Conservation (phyloP, 2,329 filamentous ascomycete genomes). For the Microdochium paspali region DNA sequence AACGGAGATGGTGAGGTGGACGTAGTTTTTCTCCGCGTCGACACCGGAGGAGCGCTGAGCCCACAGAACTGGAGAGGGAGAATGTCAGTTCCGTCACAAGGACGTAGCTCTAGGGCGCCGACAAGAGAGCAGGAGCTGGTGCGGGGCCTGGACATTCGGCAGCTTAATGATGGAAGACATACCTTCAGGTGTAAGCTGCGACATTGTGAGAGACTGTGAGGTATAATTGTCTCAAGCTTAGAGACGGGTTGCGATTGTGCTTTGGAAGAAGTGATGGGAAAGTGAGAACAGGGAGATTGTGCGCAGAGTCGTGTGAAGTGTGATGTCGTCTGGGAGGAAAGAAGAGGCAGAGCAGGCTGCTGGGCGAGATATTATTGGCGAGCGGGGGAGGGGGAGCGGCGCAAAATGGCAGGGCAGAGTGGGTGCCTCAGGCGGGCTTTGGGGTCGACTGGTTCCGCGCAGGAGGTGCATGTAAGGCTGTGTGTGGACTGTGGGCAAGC, state of each 20-base stretch:
- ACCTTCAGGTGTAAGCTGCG: constrained; percentile 29
- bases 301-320: neutral
- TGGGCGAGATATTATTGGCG: neutral
- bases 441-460: neutral
- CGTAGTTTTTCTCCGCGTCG: constrained; percentile 81
- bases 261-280: neutral
- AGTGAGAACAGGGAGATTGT: neutral
- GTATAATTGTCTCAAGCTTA: too few relatives aligned
- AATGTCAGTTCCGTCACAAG: constrained; percentile 1
- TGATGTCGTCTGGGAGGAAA: neutral
- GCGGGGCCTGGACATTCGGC: neutral
- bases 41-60: constrained; percentile 83
- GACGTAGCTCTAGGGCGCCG: too few relatives aligned
- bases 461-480: neutral
- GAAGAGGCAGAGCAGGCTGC: neutral
- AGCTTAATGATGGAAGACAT: neutral
- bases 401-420: neutral
- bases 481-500: neutral
- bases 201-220: constrained; percentile 11
- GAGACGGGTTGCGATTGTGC: neutral
- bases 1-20: constrained; percentile 87
- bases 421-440: neutral
- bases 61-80: constrained; percentile 67
- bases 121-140: neutral
- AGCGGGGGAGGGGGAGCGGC: neutral